A percentile compares a stretch with the other conserved stretches of the same genome.
Conservation (phyloP, 2,329 filamentous ascomycete species). For the Thermomyces lanuginosus region DNA sequence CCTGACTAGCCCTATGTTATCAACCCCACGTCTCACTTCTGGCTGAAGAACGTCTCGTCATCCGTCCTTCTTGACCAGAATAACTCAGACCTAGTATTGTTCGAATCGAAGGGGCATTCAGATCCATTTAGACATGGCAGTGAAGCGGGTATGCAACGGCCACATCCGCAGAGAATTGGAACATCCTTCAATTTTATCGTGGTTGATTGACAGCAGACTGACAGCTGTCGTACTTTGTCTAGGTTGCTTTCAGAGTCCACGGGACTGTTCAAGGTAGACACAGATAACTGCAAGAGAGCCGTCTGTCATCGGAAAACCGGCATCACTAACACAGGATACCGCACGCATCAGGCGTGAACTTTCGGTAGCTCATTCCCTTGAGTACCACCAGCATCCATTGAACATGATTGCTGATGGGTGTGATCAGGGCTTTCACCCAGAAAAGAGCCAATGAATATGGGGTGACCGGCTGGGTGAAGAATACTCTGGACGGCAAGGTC, state of each 20-base stretch:
- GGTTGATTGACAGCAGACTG: too few species aligned
- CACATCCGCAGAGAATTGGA: too few species aligned
- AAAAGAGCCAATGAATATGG: conserved; percentile 26
- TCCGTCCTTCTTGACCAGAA: too few species aligned
- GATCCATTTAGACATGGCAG: not conserved
- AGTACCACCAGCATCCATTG: not conserved
- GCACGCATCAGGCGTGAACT: conserved; percentile 33
- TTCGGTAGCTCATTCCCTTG: conserved; percentile 20
- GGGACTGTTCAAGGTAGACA: conserved; percentile 52
- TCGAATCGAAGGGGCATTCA: too few species aligned
- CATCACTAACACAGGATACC: too few species aligned
- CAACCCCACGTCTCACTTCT: too few species aligned
- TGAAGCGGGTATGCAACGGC: not conserved
- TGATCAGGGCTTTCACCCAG: conserved; percentile 26
- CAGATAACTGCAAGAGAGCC: not conserved
- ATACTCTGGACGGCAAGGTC: conserved; percentile 31
- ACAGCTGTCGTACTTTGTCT: not conserved
- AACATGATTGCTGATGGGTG: not conserved
- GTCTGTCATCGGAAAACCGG: too few species aligned
- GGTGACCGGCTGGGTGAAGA: conserved; percentile 34
- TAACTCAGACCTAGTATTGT: too few species aligned
- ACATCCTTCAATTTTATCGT: too few species aligned
- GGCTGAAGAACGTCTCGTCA: too few species aligned
- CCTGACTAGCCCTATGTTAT: too few species aligned
- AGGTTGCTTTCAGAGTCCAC: conserved; percentile 37